Conservation (phyloP, 1,284 basidiomycete species). For the Amylostereum areolatum region DNA sequence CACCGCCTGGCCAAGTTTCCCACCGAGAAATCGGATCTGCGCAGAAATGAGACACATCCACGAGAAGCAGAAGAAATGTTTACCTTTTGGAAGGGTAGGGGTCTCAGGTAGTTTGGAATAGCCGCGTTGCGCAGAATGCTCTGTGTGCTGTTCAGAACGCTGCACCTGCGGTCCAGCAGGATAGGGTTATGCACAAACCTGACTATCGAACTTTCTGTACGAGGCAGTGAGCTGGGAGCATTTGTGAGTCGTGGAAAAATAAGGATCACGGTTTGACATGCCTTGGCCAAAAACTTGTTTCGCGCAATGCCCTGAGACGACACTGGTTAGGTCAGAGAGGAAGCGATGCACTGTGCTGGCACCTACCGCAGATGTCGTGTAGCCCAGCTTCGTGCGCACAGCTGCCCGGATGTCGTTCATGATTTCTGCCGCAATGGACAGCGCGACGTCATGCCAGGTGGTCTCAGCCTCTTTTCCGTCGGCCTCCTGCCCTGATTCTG, state of each 20-base stretch:
- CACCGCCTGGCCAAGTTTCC: slow-evolving; percentile 88
- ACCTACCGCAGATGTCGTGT: slow-evolving; percentile 89
- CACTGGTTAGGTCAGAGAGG: not conserved
- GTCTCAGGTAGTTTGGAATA: slow-evolving; percentile 75
- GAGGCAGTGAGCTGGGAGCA: slow-evolving; percentile 70
- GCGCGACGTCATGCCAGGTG: slow-evolving; percentile 91
- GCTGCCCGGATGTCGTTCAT: slow-evolving; percentile 75
- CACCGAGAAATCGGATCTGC: slow-evolving; percentile 91
- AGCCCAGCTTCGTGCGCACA: slow-evolving; percentile 73
- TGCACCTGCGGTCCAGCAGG: slow-evolving; percentile 1
- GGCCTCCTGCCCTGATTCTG: no score
- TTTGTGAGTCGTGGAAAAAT: not conserved
- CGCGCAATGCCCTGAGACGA: slow-evolving; percentile 72
- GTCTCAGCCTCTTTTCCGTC: slow-evolving; percentile 28
- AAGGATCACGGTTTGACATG: slow-evolving; percentile 21
- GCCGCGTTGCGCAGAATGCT: slow-evolving; percentile 80
- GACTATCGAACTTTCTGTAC: slow-evolving; percentile 84
- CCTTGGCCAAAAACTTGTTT: slow-evolving; percentile 95
- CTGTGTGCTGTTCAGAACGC: slow-evolving; percentile 28
- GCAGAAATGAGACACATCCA: not conserved
- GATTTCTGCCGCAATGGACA: slow-evolving; percentile 85
- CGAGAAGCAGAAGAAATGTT: not conserved
- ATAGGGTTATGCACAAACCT: slow-evolving; percentile 42
- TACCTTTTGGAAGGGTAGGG: slow-evolving; percentile 86
- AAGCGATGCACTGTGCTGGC: not conserved